Base-by-base conservation (phyloP, 2,329 filamentous ascomycete genomes). In the Plectosphaerella cucumerina region DNA sequence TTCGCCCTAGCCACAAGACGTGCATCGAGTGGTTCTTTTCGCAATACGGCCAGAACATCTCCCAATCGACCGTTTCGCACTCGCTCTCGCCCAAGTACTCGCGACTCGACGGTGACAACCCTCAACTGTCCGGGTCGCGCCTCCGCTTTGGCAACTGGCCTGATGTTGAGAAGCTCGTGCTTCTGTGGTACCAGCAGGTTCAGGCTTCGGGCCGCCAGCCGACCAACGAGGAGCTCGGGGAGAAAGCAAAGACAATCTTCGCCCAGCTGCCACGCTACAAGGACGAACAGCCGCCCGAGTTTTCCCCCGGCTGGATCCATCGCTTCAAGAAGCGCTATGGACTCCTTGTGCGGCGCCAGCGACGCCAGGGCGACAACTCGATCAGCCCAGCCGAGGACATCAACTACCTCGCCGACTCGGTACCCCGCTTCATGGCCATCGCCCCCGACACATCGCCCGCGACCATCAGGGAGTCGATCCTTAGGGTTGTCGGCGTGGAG, bases 141-240 rank as follows among this genome's bases (percentile, higher is more conserved):
- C 70, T 84, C 55, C 79, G 81, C 56, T 83, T 83, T 52, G 81
- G 81, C 56, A 84, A 84, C 62, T 84, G 81, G 81, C 81, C 81
- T 53, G 81, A 84, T 56, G 81, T 84, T 50, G 77, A 81, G 67
- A 80, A 79, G 68, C 71, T 81, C 9, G 77, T 80, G 18, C 66
- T 81, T 53, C 67, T 77, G 6, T 81, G 77, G 77, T 78, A 80
- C 60, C 74, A 79, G 58, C 72, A 77, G 56, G 72, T 76, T 49
- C 71, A 75, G 45, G 69, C 70, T 23, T 72, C 71, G 3, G 80
- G 81, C 49, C 78, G 79, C 49, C 77, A 81, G 57, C 81, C 81
- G 1, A 82, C 78, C 42, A 84, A 84, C 62, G 81, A 84, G 58
- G 80, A 84, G 64, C 71, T 84, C 3, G 80, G 78, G 54, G 80